Percentiles rank a stretch among this genome's conserved stretches.
phyloP scores from a whole-genome alignment of 148 eudicot genomes.

The Cornus kousa region DNA sequence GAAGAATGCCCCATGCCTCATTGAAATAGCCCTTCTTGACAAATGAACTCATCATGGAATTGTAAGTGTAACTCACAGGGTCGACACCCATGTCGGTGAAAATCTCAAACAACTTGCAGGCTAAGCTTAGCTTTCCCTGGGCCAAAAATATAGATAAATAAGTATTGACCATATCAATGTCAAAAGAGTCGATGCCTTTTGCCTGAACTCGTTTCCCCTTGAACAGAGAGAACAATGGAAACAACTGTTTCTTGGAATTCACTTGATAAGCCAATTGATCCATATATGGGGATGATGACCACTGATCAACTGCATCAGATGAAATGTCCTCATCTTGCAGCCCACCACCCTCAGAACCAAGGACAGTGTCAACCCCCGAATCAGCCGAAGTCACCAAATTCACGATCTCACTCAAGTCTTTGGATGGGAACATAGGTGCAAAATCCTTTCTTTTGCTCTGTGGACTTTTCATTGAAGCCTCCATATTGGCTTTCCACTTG shows the following conservation, averaged over 20 bases:
- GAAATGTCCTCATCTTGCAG: slow-evolving; percentile 21
- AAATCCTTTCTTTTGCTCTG: slow-evolving; percentile 55
- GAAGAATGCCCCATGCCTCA: slow-evolving; percentile 71
- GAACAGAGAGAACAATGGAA: slow-evolving; percentile 41
- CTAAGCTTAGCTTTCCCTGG: slow-evolving; percentile 69
- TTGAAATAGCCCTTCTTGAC: slow-evolving; percentile 77
- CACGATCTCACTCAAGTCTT: slow-evolving; percentile 47
- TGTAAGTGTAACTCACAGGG: slow-evolving; percentile 72
- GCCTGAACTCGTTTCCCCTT: slow-evolving; percentile 60
- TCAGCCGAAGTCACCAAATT: slow-evolving; percentile 25
- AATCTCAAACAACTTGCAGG: slow-evolving; percentile 78
- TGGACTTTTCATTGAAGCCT: slow-evolving; percentile 48
- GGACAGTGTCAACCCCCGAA: slow-evolving; percentile 7
- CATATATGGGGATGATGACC: slow-evolving; percentile 89
- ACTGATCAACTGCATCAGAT: slow-evolving; percentile 40
- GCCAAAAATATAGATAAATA: slow-evolving; percentile 78
- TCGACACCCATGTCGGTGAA: slow-evolving; percentile 64
- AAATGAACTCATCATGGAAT: slow-evolving; percentile 83
- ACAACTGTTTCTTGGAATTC: slow-evolving; percentile 19
- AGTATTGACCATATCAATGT: slow-evolving; percentile 78
- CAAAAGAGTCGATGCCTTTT: slow-evolving; percentile 55
- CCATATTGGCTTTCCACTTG: slow-evolving; percentile 77
- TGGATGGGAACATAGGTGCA: slow-evolving; percentile 61
- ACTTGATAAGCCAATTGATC: slow-evolving; percentile 58
- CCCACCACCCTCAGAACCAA: slow-evolving; percentile 18